Conservation (phyloP, 2,329 filamentous ascomycete species). For the Fusarium tanahbumbuense region DNA sequence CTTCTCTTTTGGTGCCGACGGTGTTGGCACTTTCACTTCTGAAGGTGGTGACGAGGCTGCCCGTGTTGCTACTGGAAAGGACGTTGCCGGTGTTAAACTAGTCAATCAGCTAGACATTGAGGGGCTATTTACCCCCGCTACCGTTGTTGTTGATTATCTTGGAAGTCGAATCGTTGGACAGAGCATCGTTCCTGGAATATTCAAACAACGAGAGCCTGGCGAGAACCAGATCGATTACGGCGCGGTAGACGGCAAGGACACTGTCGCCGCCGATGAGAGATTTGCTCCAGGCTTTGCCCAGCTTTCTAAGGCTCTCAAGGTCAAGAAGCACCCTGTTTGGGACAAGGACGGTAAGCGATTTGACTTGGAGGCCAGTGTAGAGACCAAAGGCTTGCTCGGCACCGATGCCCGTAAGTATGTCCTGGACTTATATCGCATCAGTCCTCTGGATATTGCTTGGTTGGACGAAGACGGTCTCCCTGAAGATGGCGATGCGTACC, state of each 20-base stretch:
- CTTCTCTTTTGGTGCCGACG: slow-evolving; percentile 98
- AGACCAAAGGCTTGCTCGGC: slow-evolving; percentile 97
- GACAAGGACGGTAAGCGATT: slow-evolving; percentile 94
- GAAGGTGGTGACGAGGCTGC: slow-evolving; percentile 98
- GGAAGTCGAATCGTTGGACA: slow-evolving; percentile 97
- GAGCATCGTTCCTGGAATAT: slow-evolving; percentile 98
- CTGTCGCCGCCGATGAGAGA: slow-evolving; percentile 88
- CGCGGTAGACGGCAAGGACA: slow-evolving; percentile 95
- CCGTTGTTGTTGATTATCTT: slow-evolving; percentile 95
- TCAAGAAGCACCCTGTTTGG: slow-evolving; percentile 97
- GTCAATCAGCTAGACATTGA: slow-evolving; percentile 98
- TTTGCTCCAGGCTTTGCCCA: slow-evolving; percentile 89
- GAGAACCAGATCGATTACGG: slow-evolving; percentile 99
- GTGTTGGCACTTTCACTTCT: slow-evolving; percentile 94
- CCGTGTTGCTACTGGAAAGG: slow-evolving; percentile 94
- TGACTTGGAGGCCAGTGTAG: slow-evolving; percentile 93
- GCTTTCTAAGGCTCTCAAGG: slow-evolving; percentile 87
- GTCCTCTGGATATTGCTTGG: slow-evolving; percentile 91
- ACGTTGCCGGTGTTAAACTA: slow-evolving; percentile 91
- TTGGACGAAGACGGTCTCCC: slow-evolving; percentile 76
- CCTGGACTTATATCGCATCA: slow-evolving; percentile 95
- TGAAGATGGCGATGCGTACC: slow-evolving; percentile 70
- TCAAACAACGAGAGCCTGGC: slow-evolving; percentile 96
- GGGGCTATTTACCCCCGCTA: slow-evolving; percentile 93
- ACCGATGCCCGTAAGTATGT: slow-evolving; percentile 98